phyloP scores from a whole-genome alignment of 2,329 filamentous ascomycete genomes.

The Colletotrichum somersetense region DNA sequence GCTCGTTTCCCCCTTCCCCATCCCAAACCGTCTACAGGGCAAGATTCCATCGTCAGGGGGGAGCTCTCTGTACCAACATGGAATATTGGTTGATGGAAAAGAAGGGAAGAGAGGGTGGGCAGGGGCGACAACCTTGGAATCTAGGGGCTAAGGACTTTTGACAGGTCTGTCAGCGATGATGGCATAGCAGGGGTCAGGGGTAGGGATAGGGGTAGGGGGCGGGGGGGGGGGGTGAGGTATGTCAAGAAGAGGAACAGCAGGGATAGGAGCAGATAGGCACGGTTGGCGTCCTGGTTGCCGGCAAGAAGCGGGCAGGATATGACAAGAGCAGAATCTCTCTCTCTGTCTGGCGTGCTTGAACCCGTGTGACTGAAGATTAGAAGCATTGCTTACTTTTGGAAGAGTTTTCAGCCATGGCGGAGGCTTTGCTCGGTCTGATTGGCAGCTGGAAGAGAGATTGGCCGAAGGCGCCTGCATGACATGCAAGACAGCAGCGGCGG shows the following conservation, averaged over 20 bases:
- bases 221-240: too few species aligned
- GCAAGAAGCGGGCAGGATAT: not conserved
- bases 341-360: not conserved
- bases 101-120: not conserved
- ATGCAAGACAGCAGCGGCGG: conserved; percentile 2
- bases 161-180: conserved; percentile 19
- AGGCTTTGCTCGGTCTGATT: not conserved
- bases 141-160: conserved; percentile 25
- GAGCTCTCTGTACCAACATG: conserved; percentile 1
- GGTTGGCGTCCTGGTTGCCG: not conserved
- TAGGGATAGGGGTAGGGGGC: conserved; percentile 11
- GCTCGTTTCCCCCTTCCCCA: not conserved
- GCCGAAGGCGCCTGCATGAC: conserved; percentile 8
- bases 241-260: not conserved
- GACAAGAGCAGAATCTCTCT: conserved; percentile 13
- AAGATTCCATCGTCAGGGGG: conserved; percentile 22
- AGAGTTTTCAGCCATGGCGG: not conserved
- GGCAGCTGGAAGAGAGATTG: not conserved
- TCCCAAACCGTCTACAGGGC: not conserved
- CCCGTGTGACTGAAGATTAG: conserved; percentile 22
- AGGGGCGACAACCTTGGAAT: conserved; percentile 37
- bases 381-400: not conserved
- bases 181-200: conserved; percentile 34
- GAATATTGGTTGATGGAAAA: conserved; percentile 1
- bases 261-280: conserved; percentile 5